Evolutionary conservation across 257 asterid genomes (phyloP).

Genomic region (Prunella vulgaris): DNA sequence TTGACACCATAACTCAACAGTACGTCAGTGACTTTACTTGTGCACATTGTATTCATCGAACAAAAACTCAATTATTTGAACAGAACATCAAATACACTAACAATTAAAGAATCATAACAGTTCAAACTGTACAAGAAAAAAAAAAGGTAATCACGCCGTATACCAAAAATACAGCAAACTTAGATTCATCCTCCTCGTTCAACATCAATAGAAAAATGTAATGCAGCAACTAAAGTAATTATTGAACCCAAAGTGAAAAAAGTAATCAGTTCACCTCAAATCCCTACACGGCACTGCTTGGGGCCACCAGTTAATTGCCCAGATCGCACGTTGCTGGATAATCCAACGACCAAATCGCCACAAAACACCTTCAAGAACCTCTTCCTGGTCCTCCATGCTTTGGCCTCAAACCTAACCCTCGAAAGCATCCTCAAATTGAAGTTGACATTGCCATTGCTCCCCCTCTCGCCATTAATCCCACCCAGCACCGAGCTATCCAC

Average conservation of each 20-base stretch:
- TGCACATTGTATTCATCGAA: background rate
- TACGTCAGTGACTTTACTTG: background rate
- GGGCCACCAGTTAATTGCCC: slow-evolving; percentile 63
- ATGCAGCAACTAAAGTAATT: too few relatives aligned
- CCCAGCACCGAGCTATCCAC: slow-evolving; percentile 39
- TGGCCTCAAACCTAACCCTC: slow-evolving; percentile 60
- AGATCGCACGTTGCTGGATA: slow-evolving; percentile 30
- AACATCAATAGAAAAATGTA: slow-evolving; percentile 28
- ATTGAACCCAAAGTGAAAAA: background rate
- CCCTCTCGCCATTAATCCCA: slow-evolving; percentile 44
- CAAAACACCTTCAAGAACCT: slow-evolving; percentile 71
- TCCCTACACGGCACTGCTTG: slow-evolving; percentile 64
- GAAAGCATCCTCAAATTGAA: slow-evolving; percentile 68
- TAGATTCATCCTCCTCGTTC: slow-evolving; percentile 21
- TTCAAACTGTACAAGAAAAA: slow-evolving; percentile 25
- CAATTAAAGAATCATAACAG: slow-evolving; percentile 14
- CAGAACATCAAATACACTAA: slow-evolving; percentile 14
- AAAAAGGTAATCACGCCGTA: too few relatives aligned
- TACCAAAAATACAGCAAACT: too few relatives aligned
- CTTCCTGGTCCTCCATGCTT: slow-evolving; percentile 68
- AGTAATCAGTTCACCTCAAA: slow-evolving; percentile 27
- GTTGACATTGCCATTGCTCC: slow-evolving; percentile 31
- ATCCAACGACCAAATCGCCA: slow-evolving; percentile 48
- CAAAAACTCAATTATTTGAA: background rate
- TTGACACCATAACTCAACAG: background rate